These are phyloP conservation scores for Cyberlindnera sargentensis DNA, from an alignment of 805 yeast genomes.

Conservation along the genomic window DNA sequence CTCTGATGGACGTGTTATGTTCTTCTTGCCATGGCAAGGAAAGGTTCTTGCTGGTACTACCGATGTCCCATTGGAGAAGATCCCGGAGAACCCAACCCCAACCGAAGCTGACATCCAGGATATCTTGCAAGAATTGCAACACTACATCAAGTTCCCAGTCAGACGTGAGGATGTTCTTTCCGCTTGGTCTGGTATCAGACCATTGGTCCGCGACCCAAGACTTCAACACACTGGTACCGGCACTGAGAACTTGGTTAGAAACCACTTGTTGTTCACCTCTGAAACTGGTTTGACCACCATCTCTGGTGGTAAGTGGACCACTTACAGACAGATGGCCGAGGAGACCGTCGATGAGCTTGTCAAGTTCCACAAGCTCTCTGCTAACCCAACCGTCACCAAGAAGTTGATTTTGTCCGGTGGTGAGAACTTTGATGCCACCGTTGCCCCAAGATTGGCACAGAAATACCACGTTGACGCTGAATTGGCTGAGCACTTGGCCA, in stretches of 20 bases:
- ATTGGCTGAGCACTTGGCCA: slow-evolving; percentile 75
- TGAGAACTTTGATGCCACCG: slow-evolving; percentile 66
- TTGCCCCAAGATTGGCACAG: slow-evolving; percentile 75
- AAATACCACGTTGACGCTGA: slow-evolving; percentile 63
- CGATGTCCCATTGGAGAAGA: slow-evolving; percentile 71
- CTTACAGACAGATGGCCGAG: slow-evolving; percentile 96
- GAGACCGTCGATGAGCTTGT: slow-evolving; percentile 79
- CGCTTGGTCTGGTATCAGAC: slow-evolving; percentile 97
- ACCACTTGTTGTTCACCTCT: slow-evolving; percentile 71
- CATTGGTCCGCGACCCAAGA: slow-evolving; percentile 81
- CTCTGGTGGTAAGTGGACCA: slow-evolving; percentile 98
- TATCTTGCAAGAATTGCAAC: slow-evolving; percentile 79
- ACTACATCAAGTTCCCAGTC: slow-evolving; percentile 83
- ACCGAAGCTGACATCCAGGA: slow-evolving; percentile 84
- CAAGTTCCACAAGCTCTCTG: slow-evolving; percentile 37
- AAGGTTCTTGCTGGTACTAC: slow-evolving; percentile 95
- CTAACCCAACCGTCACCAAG: slow-evolving; percentile 35
- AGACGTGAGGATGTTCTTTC: slow-evolving; percentile 84
- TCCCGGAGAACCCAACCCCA: slow-evolving; percentile 75
- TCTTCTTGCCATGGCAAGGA: slow-evolving; percentile 97
- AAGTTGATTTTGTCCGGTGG: slow-evolving; percentile 67
- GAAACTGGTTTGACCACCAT: slow-evolving; percentile 77
- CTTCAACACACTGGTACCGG: slow-evolving; percentile 34
- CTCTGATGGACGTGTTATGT: slow-evolving; percentile 93
- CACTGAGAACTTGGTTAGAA: slow-evolving; percentile 88